Percentiles rank a stretch among this genome's conserved stretches.
These are phyloP conservation scores for Pichia scutulata DNA, from an alignment of 805 yeast genomes.

Conservation along the genomic window DNA sequence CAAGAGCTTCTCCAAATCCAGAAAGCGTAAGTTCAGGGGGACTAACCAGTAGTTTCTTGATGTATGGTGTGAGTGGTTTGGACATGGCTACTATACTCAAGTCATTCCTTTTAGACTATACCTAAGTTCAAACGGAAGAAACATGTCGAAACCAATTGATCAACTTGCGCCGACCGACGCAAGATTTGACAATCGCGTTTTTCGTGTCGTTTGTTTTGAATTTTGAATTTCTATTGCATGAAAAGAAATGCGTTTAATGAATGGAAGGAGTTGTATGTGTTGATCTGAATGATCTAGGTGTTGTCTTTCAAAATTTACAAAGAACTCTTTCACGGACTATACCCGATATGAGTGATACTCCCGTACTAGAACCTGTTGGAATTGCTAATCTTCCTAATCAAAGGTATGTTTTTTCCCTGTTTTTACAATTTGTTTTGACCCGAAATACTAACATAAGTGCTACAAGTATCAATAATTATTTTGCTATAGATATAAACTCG, in stretches of 20 bases:
- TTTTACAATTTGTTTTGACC: not conserved
- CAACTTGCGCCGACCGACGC: not conserved
- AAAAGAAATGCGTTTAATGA: not conserved
- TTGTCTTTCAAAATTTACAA: not conserved
- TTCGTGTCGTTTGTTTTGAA: not conserved
- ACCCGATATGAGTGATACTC: constrained; percentile 19
- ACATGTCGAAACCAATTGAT: not conserved
- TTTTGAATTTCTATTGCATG: not conserved
- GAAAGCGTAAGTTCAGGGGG: constrained; percentile 57
- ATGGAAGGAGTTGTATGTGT: not conserved
- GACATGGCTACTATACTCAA: constrained; percentile 5
- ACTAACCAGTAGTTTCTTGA: constrained; percentile 51
- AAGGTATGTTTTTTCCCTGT: constrained; percentile 35
- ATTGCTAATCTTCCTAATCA: constrained; percentile 69
- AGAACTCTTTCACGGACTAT: not conserved
- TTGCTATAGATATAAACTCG: constrained; percentile 52
- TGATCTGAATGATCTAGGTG: not conserved
- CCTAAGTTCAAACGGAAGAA: too few species aligned
- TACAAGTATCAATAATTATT: constrained; percentile 1
- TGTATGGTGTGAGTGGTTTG: constrained; percentile 41
- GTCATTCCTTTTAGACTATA: not conserved
- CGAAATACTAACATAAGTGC: not conserved
- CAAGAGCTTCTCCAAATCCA: constrained; percentile 60
- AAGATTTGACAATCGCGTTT: not conserved
- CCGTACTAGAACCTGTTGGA: constrained; percentile 49